Evolutionary conservation across 108 stramenopile species (phyloP).

Genomic region (Cyclotella baltica): DNA sequence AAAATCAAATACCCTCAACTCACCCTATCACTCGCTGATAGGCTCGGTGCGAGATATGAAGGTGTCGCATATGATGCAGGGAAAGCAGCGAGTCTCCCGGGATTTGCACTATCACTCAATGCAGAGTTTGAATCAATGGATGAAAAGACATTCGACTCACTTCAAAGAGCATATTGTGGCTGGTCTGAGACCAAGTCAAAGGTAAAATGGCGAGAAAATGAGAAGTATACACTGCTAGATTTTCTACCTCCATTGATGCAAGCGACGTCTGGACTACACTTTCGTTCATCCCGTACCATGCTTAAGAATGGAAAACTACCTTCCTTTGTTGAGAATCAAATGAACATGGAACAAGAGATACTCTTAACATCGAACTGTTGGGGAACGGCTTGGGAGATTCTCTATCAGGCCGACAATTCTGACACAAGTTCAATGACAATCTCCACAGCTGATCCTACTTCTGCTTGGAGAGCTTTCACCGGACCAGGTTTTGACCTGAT

Average conservation of each 20-base stretch:
- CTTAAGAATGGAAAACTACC: constrained; percentile 16
- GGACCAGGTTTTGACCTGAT: constrained; percentile 43
- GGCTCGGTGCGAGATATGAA: constrained; percentile 18
- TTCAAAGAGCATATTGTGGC: constrained; percentile 29
- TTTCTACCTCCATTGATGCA: constrained; percentile 53
- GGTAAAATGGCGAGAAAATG: constrained; percentile 22
- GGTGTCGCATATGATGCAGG: constrained; percentile 26
- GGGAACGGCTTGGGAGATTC: constrained; percentile 45
- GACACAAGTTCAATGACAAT: constrained; percentile 38
- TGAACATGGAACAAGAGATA: constrained; percentile 30
- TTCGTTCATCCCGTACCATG: constrained; percentile 20
- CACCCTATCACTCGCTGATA: constrained; percentile 20
- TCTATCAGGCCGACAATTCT: constrained; percentile 50
- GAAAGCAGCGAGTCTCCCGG: constrained; percentile 31
- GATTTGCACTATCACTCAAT: constrained; percentile 40
- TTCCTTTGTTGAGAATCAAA: constrained; percentile 12
- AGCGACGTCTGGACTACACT: constrained; percentile 33
- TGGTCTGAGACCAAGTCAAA: constrained; percentile 45
- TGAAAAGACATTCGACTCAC: constrained; percentile 16
- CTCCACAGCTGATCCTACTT: constrained; percentile 34
- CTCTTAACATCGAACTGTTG: constrained; percentile 39
- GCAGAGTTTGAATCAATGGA: constrained; percentile 21
- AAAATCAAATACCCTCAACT: constrained; percentile 13
- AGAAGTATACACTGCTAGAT: constrained; percentile 23
- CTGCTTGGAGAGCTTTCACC: constrained; percentile 38